Conservation (phyloP, 768 basidiomycete genomes). For the Brasilioporus rufonigricans region DNA sequence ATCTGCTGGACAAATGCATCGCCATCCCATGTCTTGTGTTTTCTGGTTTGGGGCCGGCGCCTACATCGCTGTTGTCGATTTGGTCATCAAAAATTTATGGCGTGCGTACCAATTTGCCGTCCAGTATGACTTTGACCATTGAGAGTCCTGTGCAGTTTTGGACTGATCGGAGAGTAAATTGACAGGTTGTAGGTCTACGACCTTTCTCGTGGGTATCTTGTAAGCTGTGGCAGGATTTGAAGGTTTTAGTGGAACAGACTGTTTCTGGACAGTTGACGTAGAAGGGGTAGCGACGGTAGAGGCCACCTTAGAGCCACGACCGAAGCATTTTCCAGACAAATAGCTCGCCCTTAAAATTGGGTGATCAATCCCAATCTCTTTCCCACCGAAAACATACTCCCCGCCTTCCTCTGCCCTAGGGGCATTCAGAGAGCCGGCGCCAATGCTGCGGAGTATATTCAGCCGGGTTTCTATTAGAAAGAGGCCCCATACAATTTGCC, state of each 20-base stretch:
- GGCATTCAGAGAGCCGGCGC: constrained; percentile 45
- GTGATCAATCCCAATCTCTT: constrained; percentile 66
- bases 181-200: constrained; percentile 42
- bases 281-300: constrained; percentile 14
- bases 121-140: constrained; percentile 46
- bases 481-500: constrained; percentile 55
- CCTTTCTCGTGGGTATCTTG: constrained; percentile 28
- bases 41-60: constrained; percentile 70
- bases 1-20: constrained; percentile 60
- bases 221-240: constrained; percentile 21
- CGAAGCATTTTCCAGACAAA: constrained; percentile 66
- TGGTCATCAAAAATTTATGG: background rate
- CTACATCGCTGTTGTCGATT: constrained; percentile 34
- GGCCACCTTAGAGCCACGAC: constrained; percentile 28
- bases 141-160: constrained; percentile 6
- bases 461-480: background rate
- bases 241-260: constrained; percentile 32
- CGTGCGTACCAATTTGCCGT: constrained; percentile 62
- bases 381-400: constrained; percentile 45
- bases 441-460: constrained; percentile 40
- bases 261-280: constrained; percentile 32
- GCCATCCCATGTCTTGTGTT: constrained; percentile 87
- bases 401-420: constrained; percentile 37
- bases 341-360: constrained; percentile 53
- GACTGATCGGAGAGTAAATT: constrained; percentile 29